phyloP scores from a whole-genome alignment of 169 alveolate species.

The Ichthyophthirius multifiliis region DNA sequence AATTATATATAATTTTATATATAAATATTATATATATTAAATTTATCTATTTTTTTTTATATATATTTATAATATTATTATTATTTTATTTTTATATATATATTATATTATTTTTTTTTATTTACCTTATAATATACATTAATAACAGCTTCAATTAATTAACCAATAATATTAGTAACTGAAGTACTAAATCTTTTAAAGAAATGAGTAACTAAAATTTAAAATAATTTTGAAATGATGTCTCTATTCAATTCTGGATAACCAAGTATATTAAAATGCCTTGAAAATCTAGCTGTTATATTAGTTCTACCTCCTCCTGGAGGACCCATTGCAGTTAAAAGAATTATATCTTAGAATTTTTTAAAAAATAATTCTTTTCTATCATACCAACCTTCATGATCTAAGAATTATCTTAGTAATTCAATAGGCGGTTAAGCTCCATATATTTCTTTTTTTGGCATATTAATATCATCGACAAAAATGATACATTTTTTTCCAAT shows the following conservation, averaged over 20 bases:
- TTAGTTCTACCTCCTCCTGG: conserved; percentile 93
- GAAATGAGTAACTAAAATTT: conserved; percentile 73
- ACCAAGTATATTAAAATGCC: conserved; percentile 88
- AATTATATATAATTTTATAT: not conserved
- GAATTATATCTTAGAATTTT: conserved; percentile 80
- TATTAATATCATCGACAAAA: conserved; percentile 92
- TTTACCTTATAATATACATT: conserved; percentile 66
- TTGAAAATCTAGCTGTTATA: conserved; percentile 86
- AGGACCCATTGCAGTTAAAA: conserved; percentile 91
- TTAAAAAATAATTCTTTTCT: conserved; percentile 84
- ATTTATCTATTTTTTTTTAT: too few species aligned
- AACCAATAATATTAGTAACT: conserved; percentile 67
- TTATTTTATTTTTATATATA: too few species aligned
- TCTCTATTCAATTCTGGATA: conserved; percentile 85
- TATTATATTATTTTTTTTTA: too few species aligned
- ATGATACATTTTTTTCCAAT: conserved; percentile 90
- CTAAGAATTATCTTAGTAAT: conserved; percentile 90
- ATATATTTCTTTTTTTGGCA: conserved; percentile 92
- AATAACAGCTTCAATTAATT: conserved; percentile 68
- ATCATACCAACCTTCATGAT: conserved; percentile 91
- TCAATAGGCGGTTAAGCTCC: conserved; percentile 96
- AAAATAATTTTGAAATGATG: conserved; percentile 80
- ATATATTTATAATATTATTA: too few species aligned
- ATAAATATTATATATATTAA: too few species aligned
- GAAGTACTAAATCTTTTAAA: conserved; percentile 72